Evolutionary conservation across 2,329 filamentous ascomycete genomes (phyloP).

Genomic region (Diaporthe citrichinensis): DNA sequence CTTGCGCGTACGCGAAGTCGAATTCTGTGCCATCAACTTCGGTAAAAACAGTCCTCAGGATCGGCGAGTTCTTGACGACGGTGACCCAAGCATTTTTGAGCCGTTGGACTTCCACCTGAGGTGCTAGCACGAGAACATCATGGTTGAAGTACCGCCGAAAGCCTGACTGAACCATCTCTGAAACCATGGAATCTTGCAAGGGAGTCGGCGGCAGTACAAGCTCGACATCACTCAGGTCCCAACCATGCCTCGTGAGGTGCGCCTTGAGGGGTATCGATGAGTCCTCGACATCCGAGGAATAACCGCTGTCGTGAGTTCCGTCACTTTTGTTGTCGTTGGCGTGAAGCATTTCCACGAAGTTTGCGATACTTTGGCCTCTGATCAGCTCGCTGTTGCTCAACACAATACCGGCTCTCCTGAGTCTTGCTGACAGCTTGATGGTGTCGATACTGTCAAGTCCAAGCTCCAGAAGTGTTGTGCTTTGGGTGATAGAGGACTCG

Average conservation of each 20-base stretch:
- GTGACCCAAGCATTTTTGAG: slow-evolving; percentile 73
- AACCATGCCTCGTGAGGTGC: slow-evolving; percentile 53
- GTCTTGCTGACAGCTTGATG: slow-evolving; percentile 83
- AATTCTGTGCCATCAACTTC: slow-evolving; percentile 74
- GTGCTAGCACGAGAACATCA: slow-evolving; percentile 76
- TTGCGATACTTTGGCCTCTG: slow-evolving; percentile 76
- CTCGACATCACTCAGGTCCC: slow-evolving; percentile 62
- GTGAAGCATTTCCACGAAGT: slow-evolving; percentile 62
- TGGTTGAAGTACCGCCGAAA: slow-evolving; percentile 89
- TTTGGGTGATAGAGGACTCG: slow-evolving; percentile 64
- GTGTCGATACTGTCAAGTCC: slow-evolving; percentile 94
- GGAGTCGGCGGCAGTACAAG: slow-evolving; percentile 81
- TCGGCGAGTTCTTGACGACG: slow-evolving; percentile 74
- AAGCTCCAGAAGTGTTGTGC: slow-evolving; percentile 81
- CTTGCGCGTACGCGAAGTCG: slow-evolving; percentile 64
- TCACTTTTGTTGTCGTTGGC: slow-evolving; percentile 6
- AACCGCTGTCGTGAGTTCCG: slow-evolving; percentile 33
- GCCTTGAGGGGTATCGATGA: slow-evolving; percentile 53
- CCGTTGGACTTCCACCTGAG: slow-evolving; percentile 65
- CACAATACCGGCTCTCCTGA: slow-evolving; percentile 72
- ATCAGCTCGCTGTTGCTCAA: slow-evolving; percentile 85
- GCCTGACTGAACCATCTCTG: slow-evolving; percentile 82
- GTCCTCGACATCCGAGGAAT: slow-evolving; percentile 43
- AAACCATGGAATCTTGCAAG: slow-evolving; percentile 88
- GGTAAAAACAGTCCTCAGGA: slow-evolving; percentile 82